These are phyloP conservation scores for Olyra latifolia DNA, from an alignment of 176 grass and related monocot species.

Conservation along the genomic window DNA sequence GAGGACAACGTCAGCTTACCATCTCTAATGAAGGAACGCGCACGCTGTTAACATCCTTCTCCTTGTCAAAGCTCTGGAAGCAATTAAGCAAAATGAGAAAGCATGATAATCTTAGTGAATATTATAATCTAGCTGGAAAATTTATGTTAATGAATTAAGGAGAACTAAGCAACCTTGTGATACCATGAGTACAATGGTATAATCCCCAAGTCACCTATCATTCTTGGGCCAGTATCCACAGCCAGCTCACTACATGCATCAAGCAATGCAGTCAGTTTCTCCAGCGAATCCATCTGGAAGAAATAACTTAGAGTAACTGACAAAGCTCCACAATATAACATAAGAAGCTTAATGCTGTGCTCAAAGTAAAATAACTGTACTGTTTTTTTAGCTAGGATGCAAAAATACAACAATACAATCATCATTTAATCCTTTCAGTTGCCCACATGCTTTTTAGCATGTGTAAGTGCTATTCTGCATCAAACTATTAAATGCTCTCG, in stretches of 20 bases:
- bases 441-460: not conserved
- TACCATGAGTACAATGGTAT: conserved; percentile 98
- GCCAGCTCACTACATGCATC: conserved; percentile 89
- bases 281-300: conserved; percentile 91
- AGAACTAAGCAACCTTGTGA: conserved; percentile 68
- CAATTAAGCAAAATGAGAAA: conserved; percentile 40
- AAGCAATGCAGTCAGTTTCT: conserved; percentile 97
- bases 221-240: conserved; percentile 82
- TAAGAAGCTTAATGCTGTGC: conserved; percentile 23
- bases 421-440: not conserved
- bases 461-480: not conserved
- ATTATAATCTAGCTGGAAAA: conserved; percentile 12
- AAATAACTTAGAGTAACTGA: conserved; percentile 46
- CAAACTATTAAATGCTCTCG: not conserved
- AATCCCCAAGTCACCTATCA: conserved; percentile 78
- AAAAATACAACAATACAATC: not conserved
- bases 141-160: not conserved
- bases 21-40: conserved; percentile 86
- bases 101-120: not conserved
- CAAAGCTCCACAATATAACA: conserved; percentile 41
- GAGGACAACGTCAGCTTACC: conserved; percentile 44
- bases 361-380: not conserved
- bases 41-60: conserved; percentile 75
- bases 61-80: conserved; percentile 94
- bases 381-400: not conserved